These are phyloP conservation scores for Monilinia aucupariae DNA, from an alignment of 2,329 filamentous ascomycete species.

Conservation along the genomic window DNA sequence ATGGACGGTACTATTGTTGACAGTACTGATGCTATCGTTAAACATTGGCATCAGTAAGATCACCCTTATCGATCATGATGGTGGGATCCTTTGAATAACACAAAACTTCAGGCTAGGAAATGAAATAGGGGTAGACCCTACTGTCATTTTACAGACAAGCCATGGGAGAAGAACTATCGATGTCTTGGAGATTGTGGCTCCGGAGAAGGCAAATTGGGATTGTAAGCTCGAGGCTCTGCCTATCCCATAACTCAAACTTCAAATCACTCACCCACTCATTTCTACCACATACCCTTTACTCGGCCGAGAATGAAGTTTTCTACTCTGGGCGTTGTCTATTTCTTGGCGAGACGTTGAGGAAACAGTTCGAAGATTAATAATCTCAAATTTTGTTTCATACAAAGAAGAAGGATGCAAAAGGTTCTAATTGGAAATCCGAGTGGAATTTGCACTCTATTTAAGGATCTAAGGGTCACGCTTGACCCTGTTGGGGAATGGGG, in stretches of 20 bases:
- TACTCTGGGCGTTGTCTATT: neutral
- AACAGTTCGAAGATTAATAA: neutral
- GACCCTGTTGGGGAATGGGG: rapidly evolving
- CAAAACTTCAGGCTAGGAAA: slow-evolving; percentile 58
- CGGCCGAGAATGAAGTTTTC: neutral
- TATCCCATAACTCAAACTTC: neutral
- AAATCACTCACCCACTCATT: neutral
- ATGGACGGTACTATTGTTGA: slow-evolving; percentile 80
- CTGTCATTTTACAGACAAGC: slow-evolving; percentile 80
- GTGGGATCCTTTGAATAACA: neutral
- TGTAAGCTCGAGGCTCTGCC: slow-evolving; percentile 53
- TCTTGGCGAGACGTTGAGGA: neutral
- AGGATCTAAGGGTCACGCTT: neutral
- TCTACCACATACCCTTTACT: neutral
- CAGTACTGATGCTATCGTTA: slow-evolving; percentile 69
- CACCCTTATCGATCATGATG: neutral
- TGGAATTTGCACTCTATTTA: neutral
- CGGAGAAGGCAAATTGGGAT: slow-evolving; percentile 86
- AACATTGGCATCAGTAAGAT: slow-evolving; percentile 61
- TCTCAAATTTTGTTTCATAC: neutral
- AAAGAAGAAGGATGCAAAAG: neutral
- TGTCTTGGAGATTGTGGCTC: slow-evolving; percentile 69
- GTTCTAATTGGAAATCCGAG: neutral
- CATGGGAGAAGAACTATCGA: slow-evolving; percentile 91
- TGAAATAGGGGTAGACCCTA: slow-evolving; percentile 79